Base-by-base conservation (phyloP, 768 basidiomycete species). In the Phlegmacium glaucopus region DNA sequence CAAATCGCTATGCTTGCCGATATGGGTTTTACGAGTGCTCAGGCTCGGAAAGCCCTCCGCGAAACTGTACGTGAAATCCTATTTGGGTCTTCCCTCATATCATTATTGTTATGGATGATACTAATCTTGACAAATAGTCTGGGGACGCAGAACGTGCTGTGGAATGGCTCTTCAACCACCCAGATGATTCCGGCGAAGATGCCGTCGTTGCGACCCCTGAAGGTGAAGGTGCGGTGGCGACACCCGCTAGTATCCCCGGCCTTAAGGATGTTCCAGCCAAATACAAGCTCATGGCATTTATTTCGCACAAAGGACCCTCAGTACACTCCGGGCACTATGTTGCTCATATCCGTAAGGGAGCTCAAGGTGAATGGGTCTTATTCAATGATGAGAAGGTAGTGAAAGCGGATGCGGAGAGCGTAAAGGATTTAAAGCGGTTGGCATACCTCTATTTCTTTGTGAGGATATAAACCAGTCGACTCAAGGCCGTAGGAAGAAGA, bases 301-400 rank as follows among this genome's bases (percentile, higher is more conserved):
- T 99, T 59, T 96, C 94, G 42, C 95, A 99, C 73, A 98, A 96
- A 60, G 94, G 95, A 0, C 89, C 90, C 0, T 94, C 90, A 0
- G 92, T 94, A 18, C 95, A 97, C 61, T 95, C 92, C 0, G 94
- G 87, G 1, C 94, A 93, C 57, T 95, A 96, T 58, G 90, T 94
- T 10, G 90, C 90, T 18, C 90, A 94, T 60, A 76, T 91, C 26
- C 71, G 76, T 44, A 60, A 63, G 5, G 78, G 70, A 28, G 79
- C 75, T 8, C 53, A 52, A 17, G 60, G 56, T 16, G 74, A 75
- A 9, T 95, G 95, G 92, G 87, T 94, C 47, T 64, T 98, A 58
- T 96, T 94, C 65, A 96, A 97, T 58, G 95, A 97, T 61, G 93
- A 94, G 70, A 95, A 94, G 70, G 94, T 94, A 4, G 94, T 96